A percentile compares a stretch with the other conserved stretches of the same genome.
Conservation (phyloP, 768 basidiomycete genomes). For the Leucocoprinus leucothites region DNA sequence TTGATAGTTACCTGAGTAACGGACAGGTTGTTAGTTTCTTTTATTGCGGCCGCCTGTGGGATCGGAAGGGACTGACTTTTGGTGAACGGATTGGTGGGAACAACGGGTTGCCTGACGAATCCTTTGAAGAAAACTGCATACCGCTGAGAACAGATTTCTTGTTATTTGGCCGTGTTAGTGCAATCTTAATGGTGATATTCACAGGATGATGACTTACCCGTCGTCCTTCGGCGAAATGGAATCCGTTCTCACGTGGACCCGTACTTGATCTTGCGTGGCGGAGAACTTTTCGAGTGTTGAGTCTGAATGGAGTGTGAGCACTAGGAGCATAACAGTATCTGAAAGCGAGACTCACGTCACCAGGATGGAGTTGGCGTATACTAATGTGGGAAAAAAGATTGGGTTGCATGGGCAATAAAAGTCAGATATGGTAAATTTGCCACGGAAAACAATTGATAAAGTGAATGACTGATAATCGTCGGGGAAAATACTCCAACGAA, state of each 20-base stretch:
- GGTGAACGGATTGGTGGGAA: conserved; percentile 8
- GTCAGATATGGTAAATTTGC: not conserved
- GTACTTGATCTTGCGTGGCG: conserved; percentile 14
- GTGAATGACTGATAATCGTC: not conserved
- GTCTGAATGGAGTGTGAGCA: conserved; percentile 4
- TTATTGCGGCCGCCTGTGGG: not conserved
- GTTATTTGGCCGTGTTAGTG: not conserved
- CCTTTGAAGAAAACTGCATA: not conserved
- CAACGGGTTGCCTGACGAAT: not conserved
- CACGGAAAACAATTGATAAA: not conserved
- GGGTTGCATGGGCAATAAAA: not conserved
- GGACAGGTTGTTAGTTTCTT: not conserved
- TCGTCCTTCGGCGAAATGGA: conserved; percentile 15
- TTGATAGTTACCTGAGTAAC: conserved; percentile 3
- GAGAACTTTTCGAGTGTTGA: conserved; percentile 19
- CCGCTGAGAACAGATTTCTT: not conserved
- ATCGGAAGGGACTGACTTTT: not conserved
- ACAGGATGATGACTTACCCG: conserved; percentile 8
- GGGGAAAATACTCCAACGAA: too few species aligned
- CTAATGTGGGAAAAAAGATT: conserved; percentile 20
- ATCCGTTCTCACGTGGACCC: conserved; percentile 10
- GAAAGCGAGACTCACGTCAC: conserved; percentile 22
- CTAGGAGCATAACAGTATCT: not conserved
- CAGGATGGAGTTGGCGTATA: conserved; percentile 45
- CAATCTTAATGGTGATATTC: not conserved